Base-by-base conservation (phyloP, 1,284 basidiomycete genomes). In the Coriolopsis trogii region DNA sequence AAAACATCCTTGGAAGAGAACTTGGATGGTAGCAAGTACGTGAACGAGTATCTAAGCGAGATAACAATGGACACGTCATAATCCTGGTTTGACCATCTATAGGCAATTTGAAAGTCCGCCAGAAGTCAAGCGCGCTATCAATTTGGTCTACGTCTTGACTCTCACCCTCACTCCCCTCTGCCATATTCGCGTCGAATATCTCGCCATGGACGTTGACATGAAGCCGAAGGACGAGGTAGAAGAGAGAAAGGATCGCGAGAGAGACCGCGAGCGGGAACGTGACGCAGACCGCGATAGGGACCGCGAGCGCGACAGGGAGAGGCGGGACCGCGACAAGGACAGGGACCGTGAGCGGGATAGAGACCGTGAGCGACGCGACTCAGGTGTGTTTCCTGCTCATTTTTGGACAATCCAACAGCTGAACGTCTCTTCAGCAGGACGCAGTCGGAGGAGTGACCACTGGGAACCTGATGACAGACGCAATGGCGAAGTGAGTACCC, bases 381-480 rank as follows among this genome's bases (percentile, higher is more conserved):
- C 80, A 40, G 79, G 87, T 87, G 59, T 40, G 46, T 37, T 39
- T 49, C n/a, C n/a, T 41, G 49, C 28, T 21, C 43, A 26, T n/a
- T 8, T n/a, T 34, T 5, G 9, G n/a, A 34, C 21, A 6, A 13
- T 9, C 13, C 3, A 20, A 23, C 37, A 29, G 45, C 20, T 36
- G 37, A 41, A 25, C 15, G 47, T 25, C 25, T 43, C 20, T 29
- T 16, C 36, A 26, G 12, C 67, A 63, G 72, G 70, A 47, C 72
- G 78, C 59, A 72, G n/a, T n/a, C n/a, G 74, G 56, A 76, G 76
- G 46, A 69, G 69, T 23, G 89, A 91, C 67, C 87, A 90, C 62
- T 90, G 89, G 88, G 89, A 91, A 62, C 88, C 87, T 3, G 87
- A 89, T 15, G 77, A 78, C 44, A 78, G 85, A 63, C 80, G 85